Conservation (phyloP, 768 basidiomycete species). For the Saitozyma podzolica region DNA sequence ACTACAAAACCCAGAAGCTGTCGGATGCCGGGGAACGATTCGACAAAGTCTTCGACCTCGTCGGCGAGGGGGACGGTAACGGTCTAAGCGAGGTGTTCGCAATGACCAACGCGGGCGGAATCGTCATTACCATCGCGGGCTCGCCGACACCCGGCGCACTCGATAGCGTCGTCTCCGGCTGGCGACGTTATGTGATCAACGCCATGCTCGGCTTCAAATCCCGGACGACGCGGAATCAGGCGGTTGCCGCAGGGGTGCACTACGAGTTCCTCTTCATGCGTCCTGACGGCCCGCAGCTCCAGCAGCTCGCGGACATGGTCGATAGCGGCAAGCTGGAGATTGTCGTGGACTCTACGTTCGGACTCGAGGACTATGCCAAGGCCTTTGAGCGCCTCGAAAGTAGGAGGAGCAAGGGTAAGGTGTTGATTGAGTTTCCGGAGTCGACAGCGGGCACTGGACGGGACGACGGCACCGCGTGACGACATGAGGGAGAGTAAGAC, state of each 20-base stretch:
- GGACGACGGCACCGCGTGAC: too few species aligned
- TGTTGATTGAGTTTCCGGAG: not conserved
- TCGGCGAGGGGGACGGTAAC: not conserved
- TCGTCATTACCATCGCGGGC: not conserved
- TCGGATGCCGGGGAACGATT: not conserved
- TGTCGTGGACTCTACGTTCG: not conserved
- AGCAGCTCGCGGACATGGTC: not conserved
- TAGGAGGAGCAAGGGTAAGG: not conserved
- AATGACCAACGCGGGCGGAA: not conserved
- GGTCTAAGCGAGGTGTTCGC: not conserved
- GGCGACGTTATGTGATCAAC: not conserved
- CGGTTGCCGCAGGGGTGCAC: not conserved
- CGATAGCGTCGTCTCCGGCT: not conserved
- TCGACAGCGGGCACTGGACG: not conserved
- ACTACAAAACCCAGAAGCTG: not conserved
- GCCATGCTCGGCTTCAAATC: not conserved
- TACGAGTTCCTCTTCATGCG: slow-evolving; percentile 5
- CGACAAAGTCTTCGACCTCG: slow-evolving; percentile 2
- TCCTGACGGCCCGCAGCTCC: not conserved
- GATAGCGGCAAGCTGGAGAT: not conserved
- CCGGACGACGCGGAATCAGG: not conserved
- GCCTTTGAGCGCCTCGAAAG: slow-evolving; percentile 1
- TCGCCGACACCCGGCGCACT: not conserved
- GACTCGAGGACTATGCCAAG: not conserved
- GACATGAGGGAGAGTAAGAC: too few species aligned